Percentiles rank a stretch among this genome's conserved stretches.
Conservation (phyloP, 1,139 yeast species). For the Diutina sp. region DNA sequence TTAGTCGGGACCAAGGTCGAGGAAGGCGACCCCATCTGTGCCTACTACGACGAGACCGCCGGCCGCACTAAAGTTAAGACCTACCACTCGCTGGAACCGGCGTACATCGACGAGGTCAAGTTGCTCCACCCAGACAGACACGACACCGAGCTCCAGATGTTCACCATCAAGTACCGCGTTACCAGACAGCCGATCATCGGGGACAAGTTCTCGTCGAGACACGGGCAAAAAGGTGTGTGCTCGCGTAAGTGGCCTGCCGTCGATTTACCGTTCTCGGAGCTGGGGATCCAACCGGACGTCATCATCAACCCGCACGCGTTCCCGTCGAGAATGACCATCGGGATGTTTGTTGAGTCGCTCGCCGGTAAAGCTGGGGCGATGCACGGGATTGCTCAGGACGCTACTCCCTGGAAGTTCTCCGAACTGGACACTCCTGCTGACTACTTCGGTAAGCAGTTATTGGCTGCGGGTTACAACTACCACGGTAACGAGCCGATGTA, state of each 20-base stretch:
- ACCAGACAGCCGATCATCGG: slow-evolving; percentile 93
- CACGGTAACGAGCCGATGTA: slow-evolving; percentile 99
- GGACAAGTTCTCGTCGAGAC: slow-evolving; percentile 96
- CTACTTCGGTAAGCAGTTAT: slow-evolving; percentile 87
- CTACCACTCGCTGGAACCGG: slow-evolving; percentile 91
- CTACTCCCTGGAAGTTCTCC: slow-evolving; percentile 91
- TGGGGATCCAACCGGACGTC: slow-evolving; percentile 95
- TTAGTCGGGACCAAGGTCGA: slow-evolving; percentile 75
- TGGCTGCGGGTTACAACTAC: slow-evolving; percentile 82
- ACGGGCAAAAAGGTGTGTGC: slow-evolving; percentile 99
- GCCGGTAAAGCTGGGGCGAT: slow-evolving; percentile 98
- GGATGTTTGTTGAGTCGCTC: slow-evolving; percentile 96
- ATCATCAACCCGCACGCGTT: slow-evolving; percentile 97
- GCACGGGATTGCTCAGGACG: slow-evolving; percentile 95
- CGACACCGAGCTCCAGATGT: slow-evolving; percentile 68
- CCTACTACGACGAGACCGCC: slow-evolving; percentile 80
- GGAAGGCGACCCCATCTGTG: slow-evolving; percentile 94
- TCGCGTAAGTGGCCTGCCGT: slow-evolving; percentile 96
- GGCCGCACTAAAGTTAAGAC: slow-evolving; percentile 90
- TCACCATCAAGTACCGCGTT: slow-evolving; percentile 82
- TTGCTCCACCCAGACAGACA: slow-evolving; percentile 74
- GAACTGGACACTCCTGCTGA: slow-evolving; percentile 96
- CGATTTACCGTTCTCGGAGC: slow-evolving; percentile 94
- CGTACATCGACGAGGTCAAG: slow-evolving; percentile 90
- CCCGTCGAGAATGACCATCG: slow-evolving; percentile 99